Evolutionary conservation across 208 protist genomes (phyloP), one percentile per base, ranked within the genome.

Genomic region (Trypanosoma lewisi): DNA sequence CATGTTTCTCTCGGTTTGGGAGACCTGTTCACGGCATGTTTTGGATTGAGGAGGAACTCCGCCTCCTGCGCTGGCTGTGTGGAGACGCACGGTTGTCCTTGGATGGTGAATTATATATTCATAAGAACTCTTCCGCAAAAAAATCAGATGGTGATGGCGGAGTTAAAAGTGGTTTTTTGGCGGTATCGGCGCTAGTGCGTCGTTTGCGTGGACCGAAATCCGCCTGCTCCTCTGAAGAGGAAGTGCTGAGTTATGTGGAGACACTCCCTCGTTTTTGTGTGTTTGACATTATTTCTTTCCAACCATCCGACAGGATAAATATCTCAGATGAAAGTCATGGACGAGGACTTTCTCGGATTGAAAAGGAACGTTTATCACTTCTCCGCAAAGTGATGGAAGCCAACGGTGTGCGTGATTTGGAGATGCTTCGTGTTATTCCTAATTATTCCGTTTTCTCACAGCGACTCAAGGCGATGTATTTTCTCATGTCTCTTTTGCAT

Each of bases 71-170:
- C 1, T 75, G 73, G 23, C 60, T 95, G 0, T 85, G 74, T 30
- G 75, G 79, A n/a, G 89, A 95, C 51, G 54, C 80, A 14, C 49
- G 59, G 1, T 74, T 95, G 33, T 74, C 82, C 17, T 63, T 95
- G 9, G 89, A 95, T 51, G 89, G 86, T 4, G 85, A 95, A 60
- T 69, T 95, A n/a, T 95, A 95, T 75, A 73, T 93, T 31, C 89
- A 95, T 61, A 69, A 63, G 14, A 62, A 36, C 2, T 27, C 36
- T 44, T 67, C 74, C 48, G 44, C 64, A 4, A 4, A n/a, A n/a
- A 42, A 47, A 16, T 16, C 60, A 4, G 36, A 17, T 7, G n/a
- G 19, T 54, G 52, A 64, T 7, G 12, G n/a, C 11, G 36, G 42
- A 5, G 74, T 78, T 47, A 77, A 83, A 33, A 84, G 72, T 3